Percentiles rank a stretch among this genome's conserved stretches.
These are phyloP conservation scores for Meredithiella fracta DNA, from an alignment of 2,329 filamentous ascomycete genomes.

Conservation along the genomic window DNA sequence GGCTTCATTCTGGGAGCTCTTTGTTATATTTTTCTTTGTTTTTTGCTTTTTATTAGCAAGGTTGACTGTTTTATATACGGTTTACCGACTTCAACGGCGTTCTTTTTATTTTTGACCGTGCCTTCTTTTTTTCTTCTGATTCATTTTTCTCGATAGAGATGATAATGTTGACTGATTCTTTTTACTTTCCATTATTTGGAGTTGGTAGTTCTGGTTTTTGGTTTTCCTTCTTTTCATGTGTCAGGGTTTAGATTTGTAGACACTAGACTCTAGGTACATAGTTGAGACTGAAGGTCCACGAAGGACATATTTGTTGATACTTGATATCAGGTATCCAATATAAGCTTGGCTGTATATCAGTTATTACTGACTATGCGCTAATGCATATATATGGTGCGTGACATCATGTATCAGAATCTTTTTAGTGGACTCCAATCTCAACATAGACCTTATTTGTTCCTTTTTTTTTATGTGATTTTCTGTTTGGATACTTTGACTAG, in stretches of 20 bases:
- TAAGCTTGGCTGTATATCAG: background rate
- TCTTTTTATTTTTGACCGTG: too few species aligned
- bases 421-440: background rate
- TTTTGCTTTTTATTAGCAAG: background rate
- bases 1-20: background rate
- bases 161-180: background rate
- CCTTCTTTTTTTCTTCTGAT: background rate
- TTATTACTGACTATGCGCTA: background rate
- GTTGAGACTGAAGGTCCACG: too few species aligned
- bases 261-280: background rate
- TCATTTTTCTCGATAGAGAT: background rate
- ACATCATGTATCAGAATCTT: too few species aligned
- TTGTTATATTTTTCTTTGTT: slow-evolving; percentile 4
- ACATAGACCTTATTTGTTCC: background rate
- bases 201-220: background rate
- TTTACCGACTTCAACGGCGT: background rate
- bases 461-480: background rate
- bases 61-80: background rate
- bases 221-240: background rate
- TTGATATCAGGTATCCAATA: too few species aligned
- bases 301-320: too few species aligned
- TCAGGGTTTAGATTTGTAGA: background rate
- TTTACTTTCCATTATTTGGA: background rate
- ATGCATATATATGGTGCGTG: too few species aligned
- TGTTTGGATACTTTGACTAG: background rate